Evolutionary conservation across 768 basidiomycete genomes (phyloP), one percentile per base, ranked within the genome.

Genomic region (Lactarius vividus): DNA sequence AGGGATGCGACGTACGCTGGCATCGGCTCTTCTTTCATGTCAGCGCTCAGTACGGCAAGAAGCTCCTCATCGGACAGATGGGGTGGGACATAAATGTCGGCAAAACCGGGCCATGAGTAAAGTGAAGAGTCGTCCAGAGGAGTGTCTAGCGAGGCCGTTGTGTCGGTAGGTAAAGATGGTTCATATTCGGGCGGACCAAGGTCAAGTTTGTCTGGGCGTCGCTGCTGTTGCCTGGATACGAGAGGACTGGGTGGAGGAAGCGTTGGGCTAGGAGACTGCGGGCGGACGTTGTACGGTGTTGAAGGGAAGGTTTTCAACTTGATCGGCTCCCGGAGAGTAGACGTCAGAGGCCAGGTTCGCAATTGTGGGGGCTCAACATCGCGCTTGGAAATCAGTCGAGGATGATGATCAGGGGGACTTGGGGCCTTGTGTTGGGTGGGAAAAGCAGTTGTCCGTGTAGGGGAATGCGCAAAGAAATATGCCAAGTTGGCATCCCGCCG

Each of bases 391-490:
- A 67, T 67, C 33, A 18, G 42, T 23, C 66, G 66, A 4, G 66
- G 61, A 23, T 44, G 61, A 23, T 44, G 52, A 16, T 23, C 52
- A 6, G 46, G 33, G 2, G 39, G 33, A 23, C 31, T 11, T 10
- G 42, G 23, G 35, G 16, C 6, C 20, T 29, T 37, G 20, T 16
- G 33, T 39, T 52, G 57, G 15, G 40, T 13, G 2, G 59, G 54
- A 31, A 55, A 23, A 3, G 23, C n/a, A 9, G 62, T 20, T 49
- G 42, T 64, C 16, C 29, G 66, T 7, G 69, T 70, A 8, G 69
- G 69, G n/a, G 69, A 70, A 64, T 62, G 55, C 2, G 69, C 37
- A 28, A 70, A 70, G 59, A 70, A 70, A 26, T 62, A 39, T 16
- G 69, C 63, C 29, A 70, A 29, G 57, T 70, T 70, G 23, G 67